Base-by-base conservation (phyloP, 106 monocot species). In the Dendrobium officinale region DNA sequence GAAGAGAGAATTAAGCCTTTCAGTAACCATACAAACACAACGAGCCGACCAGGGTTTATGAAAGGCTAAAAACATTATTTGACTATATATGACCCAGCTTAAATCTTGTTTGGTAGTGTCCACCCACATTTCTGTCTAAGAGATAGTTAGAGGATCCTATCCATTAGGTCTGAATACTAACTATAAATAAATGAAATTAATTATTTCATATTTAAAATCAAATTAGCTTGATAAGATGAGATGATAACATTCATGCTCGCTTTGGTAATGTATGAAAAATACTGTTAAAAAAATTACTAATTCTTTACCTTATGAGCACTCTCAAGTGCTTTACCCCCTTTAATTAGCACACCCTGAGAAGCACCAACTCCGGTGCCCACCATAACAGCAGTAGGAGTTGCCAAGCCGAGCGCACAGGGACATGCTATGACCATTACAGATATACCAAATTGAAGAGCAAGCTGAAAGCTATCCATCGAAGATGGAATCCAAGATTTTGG, bases 321-420 rank as follows among this genome's bases (percentile, higher is more conserved):
- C 77, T 96, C 96, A n/a, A 96, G 80, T 84, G 96, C 96, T 82
- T 93, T 93, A 43, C 96, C 96, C 27, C 93, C 96, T 89, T 96
- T 96, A 80, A 96, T 96, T n/a, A 96, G 84, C 45, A 96, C 86
- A 75, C 96, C 96, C 81, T 90, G 96, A 55, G 93, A 90, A 87
- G 96, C 96, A 78, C 96, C 96, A 54, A 96, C 96, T 40, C 96
- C 96, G 48, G 96, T 96, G 55, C 92, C 96, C 87, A 96, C 96
- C 96, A 96, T 96, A 77, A 96, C 96, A 54, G 96, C 96, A 59
- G 96, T 96, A n/a, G 96, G 96, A 81, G 96, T 96, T 75, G 96
- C 96, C 17, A 96, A 81, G 48, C 93, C 96, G 77, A 96, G 91
- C 31, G 96, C 93, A 86, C 93, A 96, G 42, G 96, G 96, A 79